These are phyloP conservation scores for Dendrobium catenatum DNA, from an alignment of 106 monocot genomes.

Conservation along the genomic window DNA sequence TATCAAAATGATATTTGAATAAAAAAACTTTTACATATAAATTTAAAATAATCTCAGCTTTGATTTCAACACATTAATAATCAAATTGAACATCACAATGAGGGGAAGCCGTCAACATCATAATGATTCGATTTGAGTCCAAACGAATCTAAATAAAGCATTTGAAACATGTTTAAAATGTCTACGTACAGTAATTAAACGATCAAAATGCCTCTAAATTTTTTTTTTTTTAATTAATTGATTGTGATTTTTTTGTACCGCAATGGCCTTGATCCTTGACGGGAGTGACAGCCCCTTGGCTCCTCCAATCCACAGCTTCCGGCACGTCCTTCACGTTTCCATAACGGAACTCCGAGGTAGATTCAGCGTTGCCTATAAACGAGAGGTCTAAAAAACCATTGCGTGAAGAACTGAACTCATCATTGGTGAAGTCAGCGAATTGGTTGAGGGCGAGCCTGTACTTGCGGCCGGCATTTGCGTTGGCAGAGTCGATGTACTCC, in stretches of 20 bases:
- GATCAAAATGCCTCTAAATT: too few species aligned
- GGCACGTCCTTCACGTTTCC: constrained; percentile 31
- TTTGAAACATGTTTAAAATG: too few species aligned
- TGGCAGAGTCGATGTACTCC: constrained; percentile 50
- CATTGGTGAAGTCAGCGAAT: constrained; percentile 77
- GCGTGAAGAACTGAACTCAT: constrained; percentile 29
- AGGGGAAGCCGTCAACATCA: too few species aligned
- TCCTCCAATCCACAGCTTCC: constrained; percentile 66
- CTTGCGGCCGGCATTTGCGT: constrained; percentile 37
- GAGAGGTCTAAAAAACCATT: constrained; percentile 12
- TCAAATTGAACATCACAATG: too few species aligned
- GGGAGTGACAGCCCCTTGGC: constrained; percentile 42
- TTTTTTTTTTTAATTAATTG: background rate
- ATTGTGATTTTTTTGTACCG: constrained; percentile 21
- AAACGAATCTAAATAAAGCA: too few species aligned
- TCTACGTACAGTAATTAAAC: too few species aligned
- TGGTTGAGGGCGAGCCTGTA: constrained; percentile 54
- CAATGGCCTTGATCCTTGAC: constrained; percentile 77
- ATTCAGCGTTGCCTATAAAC: constrained; percentile 1
- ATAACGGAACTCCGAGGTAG: constrained; percentile 11
- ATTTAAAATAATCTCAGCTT: too few species aligned
- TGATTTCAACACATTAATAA: too few species aligned
- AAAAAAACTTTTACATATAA: too few species aligned
- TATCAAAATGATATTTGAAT: too few species aligned
- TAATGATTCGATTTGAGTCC: too few species aligned